These are phyloP conservation scores for Ambrosia artemisiifolia DNA, from an alignment of 129 eudicot species.

Conservation along the genomic window DNA sequence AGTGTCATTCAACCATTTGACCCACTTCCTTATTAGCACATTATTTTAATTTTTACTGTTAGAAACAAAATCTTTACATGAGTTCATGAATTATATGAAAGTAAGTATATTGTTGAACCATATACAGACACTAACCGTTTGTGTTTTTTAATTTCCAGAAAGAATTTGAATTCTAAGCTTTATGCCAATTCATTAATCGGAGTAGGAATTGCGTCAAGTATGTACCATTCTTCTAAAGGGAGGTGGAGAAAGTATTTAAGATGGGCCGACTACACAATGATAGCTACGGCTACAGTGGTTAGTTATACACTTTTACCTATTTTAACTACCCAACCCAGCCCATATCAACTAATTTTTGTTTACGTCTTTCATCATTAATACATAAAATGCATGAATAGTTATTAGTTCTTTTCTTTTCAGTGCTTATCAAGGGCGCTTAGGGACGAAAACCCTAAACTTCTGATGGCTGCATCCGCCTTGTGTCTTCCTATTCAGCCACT, in stretches of 20 bases:
- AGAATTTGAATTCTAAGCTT: conserved; percentile 73
- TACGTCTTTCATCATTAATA: background rate
- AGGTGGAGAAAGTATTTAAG: conserved; percentile 71
- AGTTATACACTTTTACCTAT: conserved; percentile 17
- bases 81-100: background rate
- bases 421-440: conserved; percentile 84
- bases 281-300: conserved; percentile 96
- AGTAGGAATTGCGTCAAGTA: conserved; percentile 88
- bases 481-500: conserved; percentile 86
- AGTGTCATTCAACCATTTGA: background rate
- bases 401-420: conserved; percentile 32
- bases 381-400: background rate
- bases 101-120: background rate
- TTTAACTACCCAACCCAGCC: background rate
- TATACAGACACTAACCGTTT: background rate
- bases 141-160: conserved; percentile 47
- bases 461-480: conserved; percentile 92
- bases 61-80: background rate
- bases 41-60: background rate
- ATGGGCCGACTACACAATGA: conserved; percentile 98
- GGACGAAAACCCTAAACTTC: conserved; percentile 75
- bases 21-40: background rate
- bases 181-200: conserved; percentile 96
- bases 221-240: conserved; percentile 94
- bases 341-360: background rate